Percentiles rank a stretch among this genome's conserved stretches.
These are phyloP conservation scores for Suillus alpinus DNA, from an alignment of 768 basidiomycete genomes.

Conservation along the genomic window DNA sequence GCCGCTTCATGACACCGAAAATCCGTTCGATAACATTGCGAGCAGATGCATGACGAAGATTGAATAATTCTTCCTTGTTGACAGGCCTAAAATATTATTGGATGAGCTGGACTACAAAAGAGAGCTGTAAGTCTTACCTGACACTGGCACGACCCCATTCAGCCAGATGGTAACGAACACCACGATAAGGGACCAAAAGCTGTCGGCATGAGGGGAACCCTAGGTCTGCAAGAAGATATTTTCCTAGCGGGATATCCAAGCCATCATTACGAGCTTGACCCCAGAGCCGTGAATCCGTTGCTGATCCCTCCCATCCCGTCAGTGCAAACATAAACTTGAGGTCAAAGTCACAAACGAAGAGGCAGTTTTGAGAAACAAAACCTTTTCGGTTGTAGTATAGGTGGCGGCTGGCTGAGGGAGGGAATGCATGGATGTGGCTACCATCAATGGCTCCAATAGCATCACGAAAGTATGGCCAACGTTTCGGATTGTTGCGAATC, in stretches of 20 bases:
- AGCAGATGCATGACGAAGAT: conserved; percentile 38
- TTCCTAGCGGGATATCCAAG: conserved; percentile 25
- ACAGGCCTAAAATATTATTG: conserved; percentile 20
- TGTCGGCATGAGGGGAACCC: conserved; percentile 9
- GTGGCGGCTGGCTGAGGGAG: no score
- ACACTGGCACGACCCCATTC: no score
- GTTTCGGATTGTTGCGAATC: no score
- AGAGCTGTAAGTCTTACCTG: no score
- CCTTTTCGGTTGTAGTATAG: conserved; percentile 12
- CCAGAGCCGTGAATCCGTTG: conserved; percentile 10
- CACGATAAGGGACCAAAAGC: not conserved
- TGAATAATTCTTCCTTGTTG: conserved; percentile 40
- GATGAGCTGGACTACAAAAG: no score
- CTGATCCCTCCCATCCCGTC: conserved; percentile 18
- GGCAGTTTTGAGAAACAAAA: conserved; percentile 12
- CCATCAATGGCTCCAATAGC: no score
- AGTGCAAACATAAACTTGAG: conserved; percentile 13
- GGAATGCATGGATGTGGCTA: no score
- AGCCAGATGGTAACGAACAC: no score
- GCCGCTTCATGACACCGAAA: conserved; percentile 37
- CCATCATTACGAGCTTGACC: conserved; percentile 6
- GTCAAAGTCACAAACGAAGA: conserved; percentile 16
- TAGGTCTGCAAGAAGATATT: conserved; percentile 26
- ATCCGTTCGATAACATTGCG: conserved; percentile 40
- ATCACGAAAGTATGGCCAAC: no score